Base-by-base conservation (phyloP, 371 early-diverging fungal species). In the Rhizopus arrhizus region DNA sequence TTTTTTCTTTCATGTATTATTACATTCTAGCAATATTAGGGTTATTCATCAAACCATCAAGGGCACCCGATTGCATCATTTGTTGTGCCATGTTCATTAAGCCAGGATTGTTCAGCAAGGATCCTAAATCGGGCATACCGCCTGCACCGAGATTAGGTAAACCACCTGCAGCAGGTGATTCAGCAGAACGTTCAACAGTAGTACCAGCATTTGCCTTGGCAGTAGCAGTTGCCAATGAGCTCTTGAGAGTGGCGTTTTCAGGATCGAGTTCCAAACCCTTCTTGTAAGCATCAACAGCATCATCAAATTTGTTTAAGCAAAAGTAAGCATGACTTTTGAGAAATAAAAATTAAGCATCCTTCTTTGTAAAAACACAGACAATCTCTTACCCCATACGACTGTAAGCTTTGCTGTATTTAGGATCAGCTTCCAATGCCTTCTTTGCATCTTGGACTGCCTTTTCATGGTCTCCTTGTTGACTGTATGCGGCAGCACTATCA, bases 51-150 rank as follows among this genome's bases (percentile, higher is more conserved):
- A 96, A 80, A 22, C 82, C 74, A 60, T 88, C 84, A 58, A 96
- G 79, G 16, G 90, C 92, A 54, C 95, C 95, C 45, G 93, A 95
- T 47, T 83, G 84, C 96, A 95, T 95, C 93, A 96, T 93, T 77
- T 87, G 89, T 66, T 89, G 87, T 5, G 95, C 96, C 96, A 96
- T 95, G 70, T 77, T 82, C 95, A 95, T 95, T 64, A 97, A 74
- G 29, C 86, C 88, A 29, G 97, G 97, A 82, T 97, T 95, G 72
- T 74, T 91, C 84, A 95, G 73, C 75, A 96, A 75, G 50, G 89
- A 66, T 36, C 70, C 64, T 13, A 81, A 62, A 42, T 85, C 88
- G 28, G 87, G 83, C 72, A 80, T 70, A 15, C 90, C 89, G 36
- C 88, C 89, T 48, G 77, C 87, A 22, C 77, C 84, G 32, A 67